Percentiles rank a stretch among this genome's conserved stretches.
phyloP scores from a whole-genome alignment of 108 stramenopile species.

The Aureococcus anophagefferens region DNA sequence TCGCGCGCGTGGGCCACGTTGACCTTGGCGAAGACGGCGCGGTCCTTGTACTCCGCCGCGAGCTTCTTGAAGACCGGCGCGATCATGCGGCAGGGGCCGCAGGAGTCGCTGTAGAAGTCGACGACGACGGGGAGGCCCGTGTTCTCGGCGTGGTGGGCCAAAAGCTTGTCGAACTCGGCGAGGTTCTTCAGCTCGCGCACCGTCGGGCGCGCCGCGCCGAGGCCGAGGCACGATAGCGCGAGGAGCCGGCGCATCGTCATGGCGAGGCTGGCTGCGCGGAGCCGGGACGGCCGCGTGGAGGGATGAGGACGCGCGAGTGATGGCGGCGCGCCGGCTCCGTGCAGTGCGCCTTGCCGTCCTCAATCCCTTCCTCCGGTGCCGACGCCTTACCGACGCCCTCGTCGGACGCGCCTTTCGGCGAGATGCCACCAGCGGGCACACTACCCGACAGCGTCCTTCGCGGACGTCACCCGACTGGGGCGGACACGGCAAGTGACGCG shows the following conservation, averaged over 20 bases:
- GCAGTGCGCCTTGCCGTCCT: no score
- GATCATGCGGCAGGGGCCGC: conserved; percentile 62
- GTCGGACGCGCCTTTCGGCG: no score
- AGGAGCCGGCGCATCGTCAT: not conserved
- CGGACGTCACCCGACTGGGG: no score
- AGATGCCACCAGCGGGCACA: no score
- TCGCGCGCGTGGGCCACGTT: conserved; percentile 29
- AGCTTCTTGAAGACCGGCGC: conserved; percentile 85
- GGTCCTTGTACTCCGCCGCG: conserved; percentile 46
- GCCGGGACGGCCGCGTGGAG: no score
- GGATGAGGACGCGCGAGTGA: no score
- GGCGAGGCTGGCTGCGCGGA: no score
- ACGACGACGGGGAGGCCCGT: conserved; percentile 87
- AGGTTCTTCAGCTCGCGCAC: conserved; percentile 8
- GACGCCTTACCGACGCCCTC: no score
- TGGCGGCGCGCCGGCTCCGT: no score
- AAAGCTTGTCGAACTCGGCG: conserved; percentile 69
- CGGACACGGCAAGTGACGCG: no score
- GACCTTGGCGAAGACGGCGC: conserved; percentile 85
- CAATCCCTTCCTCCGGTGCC: no score
- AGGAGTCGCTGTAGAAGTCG: conserved; percentile 66
- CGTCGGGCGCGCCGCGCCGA: not conserved
- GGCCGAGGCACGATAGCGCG: not conserved
- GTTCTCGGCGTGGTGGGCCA: conserved; percentile 65
- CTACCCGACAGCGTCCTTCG: no score